A percentile compares a stretch with the other conserved stretches of the same genome.
phyloP scores from a whole-genome alignment of 2,329 filamentous ascomycete genomes.

The Juglanconis sp. region DNA sequence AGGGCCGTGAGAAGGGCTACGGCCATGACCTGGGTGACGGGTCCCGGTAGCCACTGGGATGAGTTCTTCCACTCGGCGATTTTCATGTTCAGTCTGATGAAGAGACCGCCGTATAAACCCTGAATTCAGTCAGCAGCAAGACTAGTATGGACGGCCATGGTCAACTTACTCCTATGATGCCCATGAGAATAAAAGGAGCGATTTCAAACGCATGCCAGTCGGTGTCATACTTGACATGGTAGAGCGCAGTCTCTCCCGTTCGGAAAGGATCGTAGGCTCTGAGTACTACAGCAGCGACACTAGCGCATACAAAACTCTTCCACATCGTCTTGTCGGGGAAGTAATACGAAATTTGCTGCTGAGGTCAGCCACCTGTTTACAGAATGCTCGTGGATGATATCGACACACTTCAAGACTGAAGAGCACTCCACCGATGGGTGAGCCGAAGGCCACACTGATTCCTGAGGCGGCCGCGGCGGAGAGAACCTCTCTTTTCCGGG shows the following conservation, averaged over 20 bases:
- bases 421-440: constrained; percentile 88
- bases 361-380: neutral
- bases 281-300: constrained; percentile 93
- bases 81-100: constrained; percentile 91
- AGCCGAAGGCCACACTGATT: constrained; percentile 91
- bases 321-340: constrained; percentile 99
- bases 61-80: constrained; percentile 78
- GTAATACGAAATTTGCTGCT: constrained; percentile 88
- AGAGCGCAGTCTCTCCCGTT: constrained; percentile 91
- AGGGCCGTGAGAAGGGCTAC: constrained; percentile 80
- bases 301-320: constrained; percentile 98
- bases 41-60: constrained; percentile 62
- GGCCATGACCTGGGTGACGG: constrained; percentile 75
- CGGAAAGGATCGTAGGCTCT: constrained; percentile 93
- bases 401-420: constrained; percentile 80
- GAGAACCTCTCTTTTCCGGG: constrained; percentile 87
- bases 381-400: too few relatives aligned
- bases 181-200: constrained; percentile 80
- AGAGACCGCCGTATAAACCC: constrained; percentile 91
- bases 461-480: constrained; percentile 90
- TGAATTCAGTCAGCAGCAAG: constrained; percentile 22
- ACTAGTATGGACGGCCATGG: neutral
- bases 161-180: constrained; percentile 66
- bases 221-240: constrained; percentile 88
- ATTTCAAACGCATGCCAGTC: constrained; percentile 95